A percentile compares a stretch with the other conserved stretches of the same genome.
phyloP scores from a whole-genome alignment of 23 red algal genomes.

The Gracilariopsis chorda region DNA sequence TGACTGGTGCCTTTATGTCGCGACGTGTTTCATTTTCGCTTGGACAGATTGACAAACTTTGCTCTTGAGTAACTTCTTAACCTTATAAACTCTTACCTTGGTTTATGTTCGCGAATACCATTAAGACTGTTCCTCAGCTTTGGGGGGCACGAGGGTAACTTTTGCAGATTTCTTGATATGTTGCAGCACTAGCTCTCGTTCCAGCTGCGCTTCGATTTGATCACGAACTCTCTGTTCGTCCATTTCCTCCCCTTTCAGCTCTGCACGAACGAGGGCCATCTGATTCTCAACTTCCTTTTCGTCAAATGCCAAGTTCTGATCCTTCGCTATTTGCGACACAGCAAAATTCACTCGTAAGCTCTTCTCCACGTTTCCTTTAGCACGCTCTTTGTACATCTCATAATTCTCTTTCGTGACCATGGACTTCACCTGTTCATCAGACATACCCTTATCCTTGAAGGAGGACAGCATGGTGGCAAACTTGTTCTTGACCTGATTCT shows the following conservation, averaged over 20 bases:
- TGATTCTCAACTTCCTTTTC: conserved; percentile 70
- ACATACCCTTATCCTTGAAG: conserved; percentile 84
- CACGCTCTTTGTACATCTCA: conserved; percentile 81
- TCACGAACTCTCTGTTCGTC: conserved; percentile 68
- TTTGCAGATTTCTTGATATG: conserved; percentile 68
- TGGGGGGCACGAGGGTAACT: conserved; percentile 47
- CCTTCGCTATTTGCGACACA: conserved; percentile 76
- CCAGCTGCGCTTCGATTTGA: conserved; percentile 67
- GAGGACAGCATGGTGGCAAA: conserved; percentile 87
- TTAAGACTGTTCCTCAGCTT: not conserved
- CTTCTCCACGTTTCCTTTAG: conserved; percentile 74
- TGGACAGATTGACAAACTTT: too few species aligned
- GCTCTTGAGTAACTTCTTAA: too few species aligned
- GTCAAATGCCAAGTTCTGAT: conserved; percentile 29
- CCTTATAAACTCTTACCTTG: not conserved
- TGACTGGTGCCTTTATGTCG: too few species aligned
- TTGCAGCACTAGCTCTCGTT: conserved; percentile 54
- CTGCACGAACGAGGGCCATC: conserved; percentile 50
- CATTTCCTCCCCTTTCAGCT: conserved; percentile 68
- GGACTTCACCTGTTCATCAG: conserved; percentile 86
- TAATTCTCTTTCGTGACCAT: conserved; percentile 96
- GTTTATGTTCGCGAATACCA: too few species aligned
- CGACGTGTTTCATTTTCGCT: too few species aligned
- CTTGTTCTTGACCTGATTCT: conserved; percentile 85
- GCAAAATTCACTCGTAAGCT: conserved; percentile 84